A percentile compares a stretch with the other conserved stretches of the same genome.
These are phyloP conservation scores for Auxenochlorella protothecoides DNA, from an alignment of 139 green algal species.

Conservation along the genomic window DNA sequence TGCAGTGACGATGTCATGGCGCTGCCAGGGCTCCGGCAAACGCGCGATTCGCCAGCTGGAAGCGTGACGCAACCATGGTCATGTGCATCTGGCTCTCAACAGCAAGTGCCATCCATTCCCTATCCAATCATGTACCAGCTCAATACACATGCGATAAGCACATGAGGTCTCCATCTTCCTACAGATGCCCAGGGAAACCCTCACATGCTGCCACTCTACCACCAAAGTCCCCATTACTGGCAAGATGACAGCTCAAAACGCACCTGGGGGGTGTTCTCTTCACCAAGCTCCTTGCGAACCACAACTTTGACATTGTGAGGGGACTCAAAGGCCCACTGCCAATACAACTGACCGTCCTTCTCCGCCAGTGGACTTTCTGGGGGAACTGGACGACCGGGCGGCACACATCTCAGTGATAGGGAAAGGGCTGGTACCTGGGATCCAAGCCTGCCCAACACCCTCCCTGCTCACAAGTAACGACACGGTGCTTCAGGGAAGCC, in stretches of 20 bases:
- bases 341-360: constrained; percentile 29
- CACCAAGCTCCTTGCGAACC: constrained; percentile 28
- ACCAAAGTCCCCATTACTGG: neutral
- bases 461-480: constrained; percentile 12
- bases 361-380: neutral
- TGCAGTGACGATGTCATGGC: no score
- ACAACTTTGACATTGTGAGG: constrained; percentile 34
- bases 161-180: no score
- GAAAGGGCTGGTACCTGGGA: neutral
- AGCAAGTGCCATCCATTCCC: neutral
- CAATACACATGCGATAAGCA: no score
- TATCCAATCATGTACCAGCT: neutral
- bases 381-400: neutral
- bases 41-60: no score
- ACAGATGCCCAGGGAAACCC: neutral
- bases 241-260: constrained; percentile 1
- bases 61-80: no score
- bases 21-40: no score
- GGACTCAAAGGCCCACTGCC: constrained; percentile 49
- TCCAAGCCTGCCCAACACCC: no score
- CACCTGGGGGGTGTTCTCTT: constrained; percentile 27
- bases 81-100: neutral
- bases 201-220: neutral
- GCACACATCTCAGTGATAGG: neutral
- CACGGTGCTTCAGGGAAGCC: constrained; percentile 34